Evolutionary conservation across 192 early-diverging fungal genomes (phyloP).

Genomic region (Podila epicladia): DNA sequence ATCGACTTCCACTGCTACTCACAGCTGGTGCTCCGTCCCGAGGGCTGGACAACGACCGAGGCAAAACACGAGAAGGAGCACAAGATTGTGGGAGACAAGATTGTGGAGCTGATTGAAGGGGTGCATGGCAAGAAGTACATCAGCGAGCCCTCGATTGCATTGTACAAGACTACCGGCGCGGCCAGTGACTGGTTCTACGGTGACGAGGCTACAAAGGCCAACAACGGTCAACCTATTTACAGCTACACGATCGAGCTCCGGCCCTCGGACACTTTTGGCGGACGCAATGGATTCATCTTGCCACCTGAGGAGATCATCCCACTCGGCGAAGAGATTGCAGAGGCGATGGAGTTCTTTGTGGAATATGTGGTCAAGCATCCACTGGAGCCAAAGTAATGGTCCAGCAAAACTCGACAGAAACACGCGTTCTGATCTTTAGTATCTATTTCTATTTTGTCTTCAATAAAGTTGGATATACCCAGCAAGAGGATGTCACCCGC

Average conservation of each 20-base stretch:
- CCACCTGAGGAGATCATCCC: constrained; percentile 65
- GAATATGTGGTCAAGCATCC: background rate
- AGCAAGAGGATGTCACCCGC: too few relatives aligned
- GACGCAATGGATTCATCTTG: constrained; percentile 63
- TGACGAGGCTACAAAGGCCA: constrained; percentile 29
- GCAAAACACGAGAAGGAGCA: constrained; percentile 39
- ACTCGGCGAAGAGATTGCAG: constrained; percentile 56
- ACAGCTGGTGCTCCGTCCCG: constrained; percentile 66
- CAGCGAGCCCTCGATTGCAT: constrained; percentile 51
- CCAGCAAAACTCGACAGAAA: too few relatives aligned
- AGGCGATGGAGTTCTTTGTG: constrained; percentile 21
- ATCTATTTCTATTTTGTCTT: too few relatives aligned
- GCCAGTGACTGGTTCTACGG: constrained; percentile 67
- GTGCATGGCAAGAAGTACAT: constrained; percentile 61
- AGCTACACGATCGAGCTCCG: constrained; percentile 68
- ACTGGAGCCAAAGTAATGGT: constrained; percentile 1
- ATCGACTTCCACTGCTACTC: constrained; percentile 70
- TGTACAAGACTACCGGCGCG: constrained; percentile 65
- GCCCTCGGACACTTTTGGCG: constrained; percentile 47
- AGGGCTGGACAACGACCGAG: constrained; percentile 49
- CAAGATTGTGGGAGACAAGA: constrained; percentile 50
- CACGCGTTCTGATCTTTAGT: too few relatives aligned
- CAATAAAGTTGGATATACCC: too few relatives aligned
- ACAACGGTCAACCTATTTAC: constrained; percentile 49
- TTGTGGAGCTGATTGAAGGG: constrained; percentile 51